Evolutionary conservation across 1,284 basidiomycete species (phyloP).

Genomic region (Sporisorium exsertum): DNA sequence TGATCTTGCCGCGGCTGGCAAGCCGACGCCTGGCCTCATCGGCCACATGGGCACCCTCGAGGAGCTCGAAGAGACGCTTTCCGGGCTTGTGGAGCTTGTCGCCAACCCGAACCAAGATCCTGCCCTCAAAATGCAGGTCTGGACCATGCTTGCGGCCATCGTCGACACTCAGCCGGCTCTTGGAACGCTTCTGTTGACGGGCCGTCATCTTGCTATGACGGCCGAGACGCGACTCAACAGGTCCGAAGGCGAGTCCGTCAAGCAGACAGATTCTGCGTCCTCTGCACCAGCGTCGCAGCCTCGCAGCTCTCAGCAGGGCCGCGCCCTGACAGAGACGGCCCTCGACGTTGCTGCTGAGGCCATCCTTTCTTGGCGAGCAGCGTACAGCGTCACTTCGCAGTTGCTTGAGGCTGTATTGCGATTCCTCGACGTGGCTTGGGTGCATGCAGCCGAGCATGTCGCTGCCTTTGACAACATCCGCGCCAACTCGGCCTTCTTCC

Average conservation of each 20-base stretch:
- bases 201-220: slow-evolving; percentile 73
- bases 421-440: slow-evolving; percentile 85
- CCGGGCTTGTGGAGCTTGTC: slow-evolving; percentile 54
- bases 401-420: slow-evolving; percentile 80
- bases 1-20: slow-evolving; percentile 28
- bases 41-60: slow-evolving; percentile 66
- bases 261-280: slow-evolving; percentile 43
- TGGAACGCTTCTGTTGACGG: slow-evolving; percentile 82
- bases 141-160: slow-evolving; percentile 84
- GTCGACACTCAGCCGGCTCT: slow-evolving; percentile 89
- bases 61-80: slow-evolving; percentile 59
- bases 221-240: slow-evolving; percentile 45
- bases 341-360: slow-evolving; percentile 75
- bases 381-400: slow-evolving; percentile 72
- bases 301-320: slow-evolving; percentile 14
- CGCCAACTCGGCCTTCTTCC: slow-evolving; percentile 76
- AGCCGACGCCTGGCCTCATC: slow-evolving; percentile 47
- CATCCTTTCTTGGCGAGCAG: slow-evolving; percentile 78
- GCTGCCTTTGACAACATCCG: slow-evolving; percentile 75
- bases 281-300: slow-evolving; percentile 20
- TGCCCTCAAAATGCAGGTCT: slow-evolving; percentile 78
- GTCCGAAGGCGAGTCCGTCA: slow-evolving; percentile 47
- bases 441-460: slow-evolving; percentile 82
- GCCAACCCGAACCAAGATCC: slow-evolving; percentile 75
- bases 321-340: slow-evolving; percentile 57